Evolutionary conservation across 768 basidiomycete genomes (phyloP).

Genomic region (Leucosporidium creatinivorum): DNA sequence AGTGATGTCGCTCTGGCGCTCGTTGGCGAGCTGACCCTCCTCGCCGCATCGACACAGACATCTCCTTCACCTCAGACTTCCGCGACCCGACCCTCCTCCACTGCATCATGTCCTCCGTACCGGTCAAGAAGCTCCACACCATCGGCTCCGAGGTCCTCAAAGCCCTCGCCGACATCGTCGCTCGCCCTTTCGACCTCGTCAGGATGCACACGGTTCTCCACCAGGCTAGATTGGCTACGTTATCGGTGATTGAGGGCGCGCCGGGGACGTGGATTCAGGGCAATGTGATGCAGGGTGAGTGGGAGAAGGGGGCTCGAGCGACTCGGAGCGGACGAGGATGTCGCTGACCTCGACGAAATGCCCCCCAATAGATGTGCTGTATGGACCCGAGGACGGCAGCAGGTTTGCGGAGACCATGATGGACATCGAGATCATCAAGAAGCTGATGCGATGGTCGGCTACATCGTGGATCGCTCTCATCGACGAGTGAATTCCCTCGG

Average conservation of each 20-base stretch:
- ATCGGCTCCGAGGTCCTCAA: slow-evolving; percentile 61
- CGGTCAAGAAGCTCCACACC: slow-evolving; percentile 62
- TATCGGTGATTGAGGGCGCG: too few relatives aligned
- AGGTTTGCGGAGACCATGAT: slow-evolving; percentile 66
- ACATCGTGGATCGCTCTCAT: slow-evolving; percentile 71
- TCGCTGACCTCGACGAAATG: neutral
- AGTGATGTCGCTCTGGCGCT: slow-evolving; percentile 28
- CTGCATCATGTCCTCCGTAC: slow-evolving; percentile 75
- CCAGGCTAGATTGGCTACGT: slow-evolving; percentile 55
- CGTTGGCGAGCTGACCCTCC: slow-evolving; percentile 10
- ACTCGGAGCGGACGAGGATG: slow-evolving; percentile 49
- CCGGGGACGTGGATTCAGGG: too few relatives aligned
- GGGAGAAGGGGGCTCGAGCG: too few relatives aligned
- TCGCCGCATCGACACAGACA: slow-evolving; percentile 39
- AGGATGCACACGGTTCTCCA: slow-evolving; percentile 77
- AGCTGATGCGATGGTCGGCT: slow-evolving; percentile 62
- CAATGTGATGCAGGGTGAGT: too few relatives aligned
- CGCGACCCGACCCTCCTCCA: slow-evolving; percentile 64
- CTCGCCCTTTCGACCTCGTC: slow-evolving; percentile 75
- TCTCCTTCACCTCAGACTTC: slow-evolving; percentile 72
- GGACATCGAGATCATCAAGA: slow-evolving; percentile 64
- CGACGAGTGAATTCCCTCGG: slow-evolving; percentile 50
- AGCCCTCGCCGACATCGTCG: slow-evolving; percentile 61
- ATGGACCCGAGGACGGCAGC: slow-evolving; percentile 73
- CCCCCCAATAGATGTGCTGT: slow-evolving; percentile 48